These are phyloP conservation scores for Corylus heterophylla DNA, from an alignment of 306 rosid genomes.

Conservation along the genomic window DNA sequence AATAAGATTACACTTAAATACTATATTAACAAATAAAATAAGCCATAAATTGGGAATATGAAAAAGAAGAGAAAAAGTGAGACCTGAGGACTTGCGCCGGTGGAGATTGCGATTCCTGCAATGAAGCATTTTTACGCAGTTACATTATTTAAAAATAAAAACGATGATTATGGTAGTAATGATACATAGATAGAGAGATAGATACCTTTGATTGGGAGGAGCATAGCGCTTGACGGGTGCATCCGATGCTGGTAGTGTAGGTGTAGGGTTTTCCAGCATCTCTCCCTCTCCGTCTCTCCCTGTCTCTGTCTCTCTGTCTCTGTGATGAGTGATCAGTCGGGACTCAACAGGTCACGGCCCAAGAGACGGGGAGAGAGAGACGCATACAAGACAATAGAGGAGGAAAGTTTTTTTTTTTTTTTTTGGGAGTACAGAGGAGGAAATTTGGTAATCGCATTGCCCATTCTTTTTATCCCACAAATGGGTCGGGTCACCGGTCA, in stretches of 20 bases:
- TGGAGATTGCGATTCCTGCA: constrained; percentile 56
- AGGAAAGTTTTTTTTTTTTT: background rate
- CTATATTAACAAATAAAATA: too few relatives aligned
- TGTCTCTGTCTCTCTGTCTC: background rate
- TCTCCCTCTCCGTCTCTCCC: constrained; percentile 1
- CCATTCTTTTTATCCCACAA: too few relatives aligned
- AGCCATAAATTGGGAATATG: background rate
- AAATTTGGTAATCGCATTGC: too few relatives aligned
- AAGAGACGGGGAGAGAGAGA: background rate
- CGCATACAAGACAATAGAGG: background rate
- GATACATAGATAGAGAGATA: background rate
- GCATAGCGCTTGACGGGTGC: constrained; percentile 60
- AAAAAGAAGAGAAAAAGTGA: constrained; percentile 3
- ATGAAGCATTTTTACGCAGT: background rate
- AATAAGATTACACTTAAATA: too few relatives aligned
- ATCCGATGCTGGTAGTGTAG: constrained; percentile 37
- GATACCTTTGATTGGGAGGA: constrained; percentile 71
- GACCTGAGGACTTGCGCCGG: constrained; percentile 75
- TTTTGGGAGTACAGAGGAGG: too few relatives aligned
- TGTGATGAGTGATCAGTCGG: background rate
- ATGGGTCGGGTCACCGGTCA: too few relatives aligned
- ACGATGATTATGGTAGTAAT: background rate
- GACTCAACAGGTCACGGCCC: background rate
- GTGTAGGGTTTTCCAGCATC: constrained; percentile 55
- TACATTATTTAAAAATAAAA: background rate